phyloP scores from a whole-genome alignment of 176 grass and related monocot genomes.

The Leersia perrieri region DNA sequence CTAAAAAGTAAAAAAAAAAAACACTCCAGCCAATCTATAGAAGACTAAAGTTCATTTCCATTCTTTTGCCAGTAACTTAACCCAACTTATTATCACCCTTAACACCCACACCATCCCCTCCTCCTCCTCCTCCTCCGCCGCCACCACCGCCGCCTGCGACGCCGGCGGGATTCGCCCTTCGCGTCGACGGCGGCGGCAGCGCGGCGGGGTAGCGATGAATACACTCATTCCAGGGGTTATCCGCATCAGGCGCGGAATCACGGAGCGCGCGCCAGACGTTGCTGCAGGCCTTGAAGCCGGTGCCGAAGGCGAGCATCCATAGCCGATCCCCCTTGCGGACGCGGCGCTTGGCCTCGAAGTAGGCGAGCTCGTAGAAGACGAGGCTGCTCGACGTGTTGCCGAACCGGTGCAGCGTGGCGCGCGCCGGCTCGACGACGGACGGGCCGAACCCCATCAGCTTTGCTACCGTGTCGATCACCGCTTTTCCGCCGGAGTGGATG shows the following conservation, averaged over 20 bases:
- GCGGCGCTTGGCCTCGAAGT: constrained; percentile 75
- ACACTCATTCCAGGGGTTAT: constrained; percentile 74
- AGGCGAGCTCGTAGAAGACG: constrained; percentile 93
- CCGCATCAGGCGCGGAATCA: constrained; percentile 55
- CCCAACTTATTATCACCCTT: not conserved
- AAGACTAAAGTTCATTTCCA: not conserved
- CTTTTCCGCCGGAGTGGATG: constrained; percentile 86
- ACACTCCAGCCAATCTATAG: not conserved
- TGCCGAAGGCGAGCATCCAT: constrained; percentile 94
- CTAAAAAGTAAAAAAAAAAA: too few relatives aligned
- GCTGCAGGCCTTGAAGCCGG: constrained; percentile 81
- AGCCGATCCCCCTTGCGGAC: constrained; percentile 56
- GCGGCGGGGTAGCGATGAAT: constrained; percentile 55
- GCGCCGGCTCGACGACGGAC: constrained; percentile 53
- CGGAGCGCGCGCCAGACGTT: constrained; percentile 60
- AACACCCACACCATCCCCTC: not conserved
- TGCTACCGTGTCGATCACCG: constrained; percentile 74
- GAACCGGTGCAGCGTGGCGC: constrained; percentile 72
- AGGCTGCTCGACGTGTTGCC: constrained; percentile 95
- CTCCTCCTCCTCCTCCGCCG: too few relatives aligned
- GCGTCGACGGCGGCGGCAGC: constrained; percentile 27
- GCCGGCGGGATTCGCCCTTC: too few relatives aligned
- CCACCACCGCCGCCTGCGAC: too few relatives aligned
- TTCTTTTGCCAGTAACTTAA: not conserved
- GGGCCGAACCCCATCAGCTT: constrained; percentile 62